A percentile compares a stretch with the other conserved stretches of the same genome.
These are phyloP conservation scores for Papiliotrema fonsecae DNA, from an alignment of 1,284 basidiomycete species.

Conservation along the genomic window DNA sequence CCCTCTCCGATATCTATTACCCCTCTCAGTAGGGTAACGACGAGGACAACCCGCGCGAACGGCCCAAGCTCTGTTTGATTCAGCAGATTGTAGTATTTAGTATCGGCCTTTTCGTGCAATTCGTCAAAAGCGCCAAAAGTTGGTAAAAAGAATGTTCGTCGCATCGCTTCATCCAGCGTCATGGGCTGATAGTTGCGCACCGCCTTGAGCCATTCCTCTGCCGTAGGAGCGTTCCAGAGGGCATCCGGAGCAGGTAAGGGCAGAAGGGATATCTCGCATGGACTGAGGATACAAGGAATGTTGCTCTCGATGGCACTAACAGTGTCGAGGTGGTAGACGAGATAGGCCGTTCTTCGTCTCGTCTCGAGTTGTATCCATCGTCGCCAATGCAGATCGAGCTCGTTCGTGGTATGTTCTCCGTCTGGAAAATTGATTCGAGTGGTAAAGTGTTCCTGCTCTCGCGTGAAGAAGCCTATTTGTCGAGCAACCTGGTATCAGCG, in stretches of 20 bases:
- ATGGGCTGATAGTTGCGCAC: slow-evolving; percentile 35
- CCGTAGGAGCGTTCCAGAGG: slow-evolving; percentile 47
- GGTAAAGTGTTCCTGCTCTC: slow-evolving; percentile 39
- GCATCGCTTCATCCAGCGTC: slow-evolving; percentile 44
- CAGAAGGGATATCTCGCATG: slow-evolving; percentile 41
- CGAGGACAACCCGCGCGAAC: slow-evolving; percentile 47
- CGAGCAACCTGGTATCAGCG: slow-evolving; percentile 39
- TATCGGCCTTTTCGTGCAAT: slow-evolving; percentile 31
- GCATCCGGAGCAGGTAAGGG: slow-evolving; percentile 49
- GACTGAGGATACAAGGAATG: slow-evolving; percentile 40
- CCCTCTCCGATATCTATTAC: slow-evolving; percentile 50
- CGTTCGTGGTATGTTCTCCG: slow-evolving; percentile 27
- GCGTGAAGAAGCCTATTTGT: slow-evolving; percentile 47
- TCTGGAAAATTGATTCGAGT: slow-evolving; percentile 21
- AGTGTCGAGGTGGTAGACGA: slow-evolving; percentile 50
- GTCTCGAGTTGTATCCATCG: slow-evolving; percentile 50
- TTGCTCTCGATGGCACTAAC: slow-evolving; percentile 48
- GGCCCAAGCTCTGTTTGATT: slow-evolving; percentile 44
- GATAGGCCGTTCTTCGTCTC: slow-evolving; percentile 45
- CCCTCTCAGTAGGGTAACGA: slow-evolving; percentile 47
- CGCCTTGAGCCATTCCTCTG: slow-evolving; percentile 43
- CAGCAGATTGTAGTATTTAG: slow-evolving; percentile 35
- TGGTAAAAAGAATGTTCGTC: slow-evolving; percentile 42
- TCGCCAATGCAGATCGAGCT: slow-evolving; percentile 45
- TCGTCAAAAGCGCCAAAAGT: slow-evolving; percentile 37